Conservation (phyloP, 176 grass and related monocot species). For the Triticum dicoccoides region DNA sequence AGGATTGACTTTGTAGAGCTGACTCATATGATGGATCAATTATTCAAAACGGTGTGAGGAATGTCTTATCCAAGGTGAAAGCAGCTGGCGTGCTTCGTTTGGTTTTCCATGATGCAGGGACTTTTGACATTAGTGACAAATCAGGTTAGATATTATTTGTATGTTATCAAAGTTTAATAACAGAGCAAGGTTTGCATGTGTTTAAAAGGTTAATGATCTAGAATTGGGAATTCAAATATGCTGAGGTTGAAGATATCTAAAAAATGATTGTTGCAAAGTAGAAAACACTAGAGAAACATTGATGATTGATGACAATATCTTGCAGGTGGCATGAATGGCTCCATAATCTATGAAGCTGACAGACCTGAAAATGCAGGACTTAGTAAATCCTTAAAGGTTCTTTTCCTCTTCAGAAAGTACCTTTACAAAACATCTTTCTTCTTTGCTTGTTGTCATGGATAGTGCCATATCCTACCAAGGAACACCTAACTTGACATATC, state of each 20-base stretch:
- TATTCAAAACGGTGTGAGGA: constrained; percentile 65
- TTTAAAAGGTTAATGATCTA: not conserved
- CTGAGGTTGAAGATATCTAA: not conserved
- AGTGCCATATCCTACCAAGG: constrained; percentile 7
- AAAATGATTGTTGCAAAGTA: not conserved
- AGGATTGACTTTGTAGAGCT: constrained; percentile 34
- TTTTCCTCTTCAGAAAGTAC: not conserved
- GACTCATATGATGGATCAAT: constrained; percentile 50
- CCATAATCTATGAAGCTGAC: constrained; percentile 92
- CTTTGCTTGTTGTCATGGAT: constrained; percentile 15
- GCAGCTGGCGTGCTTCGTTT: constrained; percentile 88
- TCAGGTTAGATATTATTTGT: constrained; percentile 57
- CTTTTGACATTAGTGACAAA: constrained; percentile 65
- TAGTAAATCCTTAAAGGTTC: constrained; percentile 81
- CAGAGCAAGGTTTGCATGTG: not conserved
- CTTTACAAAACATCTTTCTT: not conserved
- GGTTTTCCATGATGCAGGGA: constrained; percentile 93
- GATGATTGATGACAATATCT: constrained; percentile 31
- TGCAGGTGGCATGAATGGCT: constrained; percentile 96
- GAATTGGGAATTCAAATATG: not conserved
- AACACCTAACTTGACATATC: not conserved
- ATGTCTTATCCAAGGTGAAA: constrained; percentile 76
- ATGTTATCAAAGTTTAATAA: constrained; percentile 3
- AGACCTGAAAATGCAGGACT: constrained; percentile 84
- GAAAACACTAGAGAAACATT: constrained; percentile 11